Evolutionary conservation across 495 filamentous ascomycete genomes (phyloP), one percentile per base, ranked within the genome.

Genomic region (Lichina pygmaea): DNA sequence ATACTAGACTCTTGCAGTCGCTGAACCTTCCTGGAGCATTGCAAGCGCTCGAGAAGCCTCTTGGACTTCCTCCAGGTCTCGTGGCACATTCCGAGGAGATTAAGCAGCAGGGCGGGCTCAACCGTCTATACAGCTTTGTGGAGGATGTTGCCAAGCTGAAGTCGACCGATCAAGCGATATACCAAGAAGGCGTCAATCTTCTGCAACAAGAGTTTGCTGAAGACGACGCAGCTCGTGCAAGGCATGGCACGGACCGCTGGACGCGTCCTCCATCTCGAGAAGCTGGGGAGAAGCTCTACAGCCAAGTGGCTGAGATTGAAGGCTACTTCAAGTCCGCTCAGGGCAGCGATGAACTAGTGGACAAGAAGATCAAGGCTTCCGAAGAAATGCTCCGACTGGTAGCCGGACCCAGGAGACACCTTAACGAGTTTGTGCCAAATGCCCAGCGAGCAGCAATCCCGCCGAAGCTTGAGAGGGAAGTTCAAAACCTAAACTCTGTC

Each of bases 11-110:
- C 6, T 59, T 94, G 24, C 74, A 79, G 34, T 81, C 77, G 8
- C 62, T 95, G 11, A 93, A 93, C 50, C 70, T 97, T 0, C 89
- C 89, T 0, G 89, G 89, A 2, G 93, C 86, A 1, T 60, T 97
- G 3, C 91, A 95, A 55, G 89, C 91, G 0, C 66, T 97, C 0
- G 89, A 97, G 52, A 97, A 93, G 53, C 86, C 89, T 0, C 68
- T 97, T 0, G 89, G 89, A 0, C 60, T 97, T n/a, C 89, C 89
- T 0, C 78, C 80, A 7, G 77, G 70, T 0, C 59, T 97, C 4
- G 68, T 81, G 8, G 77, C 85, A 9, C 89, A 94, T 53, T 89
- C 89, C 8, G 91, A 97, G 52, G 89, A 95, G 53, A 77, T 97
- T 44, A 70, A 81, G n/a, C 86, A 95, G 55, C 81, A 84, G 51